Conservation (phyloP, 805 yeast species). For the Zygosaccharomyces kombuchaensis region DNA sequence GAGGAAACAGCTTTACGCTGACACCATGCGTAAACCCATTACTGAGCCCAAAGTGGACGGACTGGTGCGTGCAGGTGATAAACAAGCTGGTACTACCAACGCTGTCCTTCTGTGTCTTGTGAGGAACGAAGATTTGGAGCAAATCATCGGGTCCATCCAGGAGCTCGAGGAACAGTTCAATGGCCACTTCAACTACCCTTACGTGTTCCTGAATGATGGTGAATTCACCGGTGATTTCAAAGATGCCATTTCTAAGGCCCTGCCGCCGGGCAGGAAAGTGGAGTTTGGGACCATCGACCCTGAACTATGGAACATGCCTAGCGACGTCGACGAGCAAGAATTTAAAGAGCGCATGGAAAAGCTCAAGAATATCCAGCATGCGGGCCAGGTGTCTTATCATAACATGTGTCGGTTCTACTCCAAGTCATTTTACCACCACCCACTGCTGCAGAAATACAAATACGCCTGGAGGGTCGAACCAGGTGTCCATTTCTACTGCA, state of each 20-base stretch:
- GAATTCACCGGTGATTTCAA: constrained; percentile 60
- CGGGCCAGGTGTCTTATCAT: constrained; percentile 60
- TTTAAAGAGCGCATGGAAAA: constrained; percentile 41
- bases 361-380: constrained; percentile 55
- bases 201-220: constrained; percentile 71
- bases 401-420: constrained; percentile 83
- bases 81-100: constrained; percentile 45
- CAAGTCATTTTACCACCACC: constrained; percentile 58
- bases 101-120: constrained; percentile 74
- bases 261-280: constrained; percentile 40
- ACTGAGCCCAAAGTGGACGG: constrained; percentile 45
- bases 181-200: constrained; percentile 68
- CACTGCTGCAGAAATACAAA: constrained; percentile 53
- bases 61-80: constrained; percentile 30
- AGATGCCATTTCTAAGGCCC: constrained; percentile 37
- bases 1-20: constrained; percentile 40
- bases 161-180: constrained; percentile 66
- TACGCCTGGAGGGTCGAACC: constrained; percentile 87
- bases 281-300: constrained; percentile 45
- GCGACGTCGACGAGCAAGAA: constrained; percentile 44
- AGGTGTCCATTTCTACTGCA: constrained; percentile 59
- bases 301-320: constrained; percentile 58
- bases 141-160: constrained; percentile 48
- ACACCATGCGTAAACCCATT: constrained; percentile 37
- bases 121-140: constrained; percentile 56